A percentile compares a stretch with the other conserved stretches of the same genome.
Conservation (phyloP, 495 filamentous ascomycete species). For the Neurospora sp. region DNA sequence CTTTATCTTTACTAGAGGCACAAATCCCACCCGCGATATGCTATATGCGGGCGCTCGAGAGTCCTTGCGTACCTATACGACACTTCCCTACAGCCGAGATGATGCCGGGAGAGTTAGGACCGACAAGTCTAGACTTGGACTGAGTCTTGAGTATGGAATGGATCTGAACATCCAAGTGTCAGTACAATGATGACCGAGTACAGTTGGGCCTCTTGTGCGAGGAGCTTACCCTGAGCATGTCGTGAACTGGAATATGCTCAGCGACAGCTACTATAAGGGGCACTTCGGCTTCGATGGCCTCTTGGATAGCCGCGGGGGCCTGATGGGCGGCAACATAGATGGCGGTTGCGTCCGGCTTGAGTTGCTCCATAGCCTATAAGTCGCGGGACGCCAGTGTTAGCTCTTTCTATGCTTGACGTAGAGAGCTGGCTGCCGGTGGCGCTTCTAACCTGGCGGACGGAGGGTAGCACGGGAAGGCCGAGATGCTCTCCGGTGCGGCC, state of each 20-base stretch:
- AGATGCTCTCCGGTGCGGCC: conserved; percentile 69
- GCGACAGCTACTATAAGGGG: conserved; percentile 83
- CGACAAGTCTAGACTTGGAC: conserved; percentile 69
- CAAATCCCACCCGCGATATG: neutral
- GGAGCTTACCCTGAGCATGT: conserved; percentile 60
- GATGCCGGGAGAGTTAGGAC: conserved; percentile 81
- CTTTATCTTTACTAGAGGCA: neutral
- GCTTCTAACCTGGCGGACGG: conserved; percentile 39
- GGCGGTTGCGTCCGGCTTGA: conserved; percentile 76
- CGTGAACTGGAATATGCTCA: conserved; percentile 83
- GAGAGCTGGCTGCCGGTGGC: neutral
- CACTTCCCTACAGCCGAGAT: conserved; percentile 75
- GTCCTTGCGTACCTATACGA: conserved; percentile 46
- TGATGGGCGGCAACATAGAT: conserved; percentile 78
- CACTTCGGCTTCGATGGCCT: conserved; percentile 82
- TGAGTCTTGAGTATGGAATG: conserved; percentile 72
- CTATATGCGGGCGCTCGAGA: neutral
- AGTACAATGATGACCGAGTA: conserved; percentile 4
- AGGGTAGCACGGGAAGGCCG: conserved; percentile 67
- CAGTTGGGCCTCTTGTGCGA: neutral
- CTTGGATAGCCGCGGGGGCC: conserved; percentile 69
- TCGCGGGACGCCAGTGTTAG: neutral
- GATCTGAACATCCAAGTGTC: conserved; percentile 33
- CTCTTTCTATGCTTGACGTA: neutral
- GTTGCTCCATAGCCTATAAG: conserved; percentile 55